These are phyloP conservation scores for Solanum chacoense DNA, from an alignment of 305 asterid genomes.

Conservation along the genomic window DNA sequence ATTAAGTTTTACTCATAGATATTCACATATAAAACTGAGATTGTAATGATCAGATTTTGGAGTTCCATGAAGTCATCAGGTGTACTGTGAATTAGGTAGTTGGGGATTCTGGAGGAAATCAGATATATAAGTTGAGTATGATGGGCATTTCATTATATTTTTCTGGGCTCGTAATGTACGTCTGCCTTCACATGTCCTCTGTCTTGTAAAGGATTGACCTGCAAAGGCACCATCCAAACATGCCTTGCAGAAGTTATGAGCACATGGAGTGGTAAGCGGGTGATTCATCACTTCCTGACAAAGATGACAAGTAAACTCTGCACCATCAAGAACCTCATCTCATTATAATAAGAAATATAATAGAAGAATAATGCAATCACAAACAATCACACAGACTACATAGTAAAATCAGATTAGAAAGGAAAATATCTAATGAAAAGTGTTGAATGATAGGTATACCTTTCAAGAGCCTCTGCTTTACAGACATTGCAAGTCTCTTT, in stretches of 20 bases:
- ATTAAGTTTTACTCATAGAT: background rate
- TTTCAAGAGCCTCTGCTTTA: constrained; percentile 56
- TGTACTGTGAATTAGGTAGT: constrained; percentile 20
- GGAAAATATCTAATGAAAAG: background rate
- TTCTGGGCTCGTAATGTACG: constrained; percentile 63
- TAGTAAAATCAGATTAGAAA: background rate
- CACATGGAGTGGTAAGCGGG: constrained; percentile 87
- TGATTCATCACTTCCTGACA: constrained; percentile 70
- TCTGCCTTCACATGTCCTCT: constrained; percentile 61
- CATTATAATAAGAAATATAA: background rate
- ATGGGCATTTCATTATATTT: constrained; percentile 73
- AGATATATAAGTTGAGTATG: constrained; percentile 53
- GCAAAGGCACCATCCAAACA: constrained; percentile 76
- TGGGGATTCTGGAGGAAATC: constrained; percentile 80
- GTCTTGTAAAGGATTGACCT: constrained; percentile 52
- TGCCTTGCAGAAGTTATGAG: constrained; percentile 80
- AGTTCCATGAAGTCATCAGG: background rate
- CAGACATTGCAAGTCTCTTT: constrained; percentile 20
- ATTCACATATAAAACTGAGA: background rate
- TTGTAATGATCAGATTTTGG: background rate
- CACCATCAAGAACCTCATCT: constrained; percentile 5
- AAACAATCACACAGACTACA: background rate
- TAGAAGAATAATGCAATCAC: background rate
- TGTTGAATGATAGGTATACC: constrained; percentile 26
- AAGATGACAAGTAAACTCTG: constrained; percentile 68